phyloP scores from a whole-genome alignment of 768 basidiomycete species.

The Lentinula guzmanii region DNA sequence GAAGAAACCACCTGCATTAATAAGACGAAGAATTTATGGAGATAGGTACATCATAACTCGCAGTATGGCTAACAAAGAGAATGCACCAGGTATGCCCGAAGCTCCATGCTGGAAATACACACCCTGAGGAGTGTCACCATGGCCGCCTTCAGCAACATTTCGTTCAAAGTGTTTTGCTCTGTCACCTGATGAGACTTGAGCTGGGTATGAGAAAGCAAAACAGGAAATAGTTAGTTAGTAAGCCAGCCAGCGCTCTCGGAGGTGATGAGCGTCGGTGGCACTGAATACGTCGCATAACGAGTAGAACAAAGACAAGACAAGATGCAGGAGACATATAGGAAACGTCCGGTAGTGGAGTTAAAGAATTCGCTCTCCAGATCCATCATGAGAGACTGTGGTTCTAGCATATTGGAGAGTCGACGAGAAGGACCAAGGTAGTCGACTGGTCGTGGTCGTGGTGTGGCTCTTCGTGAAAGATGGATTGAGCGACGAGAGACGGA shows the following conservation, averaged over 20 bases:
- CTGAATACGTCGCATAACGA: conserved; percentile 20
- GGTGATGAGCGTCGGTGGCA: conserved; percentile 28
- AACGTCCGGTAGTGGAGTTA: conserved; percentile 28
- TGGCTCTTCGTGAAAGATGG: neutral
- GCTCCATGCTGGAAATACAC: conserved; percentile 71
- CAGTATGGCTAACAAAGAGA: neutral
- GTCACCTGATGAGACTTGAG: conserved; percentile 91
- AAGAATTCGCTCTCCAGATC: conserved; percentile 23
- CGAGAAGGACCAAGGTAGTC: conserved; percentile 14
- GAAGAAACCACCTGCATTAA: conserved; percentile 74
- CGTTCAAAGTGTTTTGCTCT: conserved; percentile 96
- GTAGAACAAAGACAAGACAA: conserved; percentile 20
- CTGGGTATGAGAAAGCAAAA: conserved; percentile 24
- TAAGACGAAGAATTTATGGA: too few species aligned
- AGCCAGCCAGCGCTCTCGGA: conserved; percentile 20
- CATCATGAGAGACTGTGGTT: conserved; percentile 17
- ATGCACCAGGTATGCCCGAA: conserved; percentile 58
- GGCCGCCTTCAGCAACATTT: conserved; percentile 64
- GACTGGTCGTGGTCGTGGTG: conserved; percentile 16
- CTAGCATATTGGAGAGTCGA: conserved; percentile 13
- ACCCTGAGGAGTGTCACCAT: conserved; percentile 54
- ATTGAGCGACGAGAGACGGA: conserved; percentile 13
- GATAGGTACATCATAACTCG: neutral
- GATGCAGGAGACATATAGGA: conserved; percentile 28
- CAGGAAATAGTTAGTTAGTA: neutral